Evolutionary conservation across 139 green algal genomes (phyloP), one percentile per base, ranked within the genome.

Genomic region (Asterochloris erici): DNA sequence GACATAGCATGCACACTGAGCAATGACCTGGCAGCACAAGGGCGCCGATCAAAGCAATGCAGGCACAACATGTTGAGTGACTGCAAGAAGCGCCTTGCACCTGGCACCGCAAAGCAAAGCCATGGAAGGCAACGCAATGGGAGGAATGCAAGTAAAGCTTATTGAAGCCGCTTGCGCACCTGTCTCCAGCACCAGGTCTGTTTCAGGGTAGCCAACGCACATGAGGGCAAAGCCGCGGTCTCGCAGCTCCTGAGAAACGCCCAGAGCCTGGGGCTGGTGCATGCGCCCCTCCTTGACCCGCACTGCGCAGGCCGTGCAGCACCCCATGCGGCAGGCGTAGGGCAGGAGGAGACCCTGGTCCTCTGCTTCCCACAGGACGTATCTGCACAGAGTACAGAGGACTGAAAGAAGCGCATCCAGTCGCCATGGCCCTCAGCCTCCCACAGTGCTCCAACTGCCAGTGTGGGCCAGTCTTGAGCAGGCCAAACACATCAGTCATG

Each of bases 291-390:
- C 81, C 81, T 89, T 90, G 17, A 87, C 75, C n/a, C 81, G 63
- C 12, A 99, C 96, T 10, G 96, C 96, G 79, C 96, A 99, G 2
- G 96, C 92, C 15, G 96, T 99, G 87, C 96, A 99, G 92, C 96
- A 98, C 66, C 96, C 96, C 93, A 99, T 97, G 70, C 96, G 89
- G 89, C 96, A 99, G 19, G 96, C 95, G 69, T 94, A 99, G 10
- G 96, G 96, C 84, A 99, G 90, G 82, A 97, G 83, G 68, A 97
- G 84, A 28, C 96, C 96, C 83, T 95, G 80, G 62, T 97, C 95
- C 87, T 99, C 96, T 9, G 96, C 96, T 84, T 98, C 95, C 79
- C 87, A 97, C 76, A 99, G 84, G 11, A 99, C 93, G 89, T 98
- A 99, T 82, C 94, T 95, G 87, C 63, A 80, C n/a, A 23, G 54